Evolutionary conservation across 495 filamentous ascomycete genomes (phyloP), one percentile per base, ranked within the genome.

Genomic region (Neurospora sp.): DNA sequence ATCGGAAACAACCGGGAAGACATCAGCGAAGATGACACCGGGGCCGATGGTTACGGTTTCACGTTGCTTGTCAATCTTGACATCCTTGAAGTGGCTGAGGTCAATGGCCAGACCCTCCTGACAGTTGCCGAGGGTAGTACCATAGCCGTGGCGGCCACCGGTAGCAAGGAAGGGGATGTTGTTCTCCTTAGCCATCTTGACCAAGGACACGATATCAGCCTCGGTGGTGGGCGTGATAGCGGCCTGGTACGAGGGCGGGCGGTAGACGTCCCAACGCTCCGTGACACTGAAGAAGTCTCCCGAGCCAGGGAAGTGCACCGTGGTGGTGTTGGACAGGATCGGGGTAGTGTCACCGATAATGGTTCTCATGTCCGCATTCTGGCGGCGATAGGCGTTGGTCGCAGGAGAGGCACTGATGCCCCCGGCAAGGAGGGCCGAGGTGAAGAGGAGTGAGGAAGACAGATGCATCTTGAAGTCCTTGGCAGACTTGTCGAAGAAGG

Each of bases 81-180:
- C 72, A 9, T 27, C 73, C 10, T 79, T 59, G 73, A 83, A 81
- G 18, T 77, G 70, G 18, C 73, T 48, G 12, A 83, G 74, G 74
- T 82, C 80, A 18, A 83, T 78, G 5, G 77, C 59, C 23, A 83
- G 70, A 8, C 75, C 82, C 18, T 78, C 70, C n/a, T 76, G 35
- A 5, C 79, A 35, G 8, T 40, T 46, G 40, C 66, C 74, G 16
- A 74, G 59, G 6, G 66, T 37, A 18, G 38, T 59, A 14, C 41
- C 54, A 69, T 69, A 74, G 23, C 72, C 72, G 39, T 76, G 75
- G 12, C 72, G 59, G 48, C 75, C 75, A 20, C 72, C 72, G 4
- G 75, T 76, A 35, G 72, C 75, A 31, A 76, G 75, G 39, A 76
- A 74, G 3, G 75, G 70, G 20, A 76, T 44, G 14, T 70, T 71